phyloP scores from a whole-genome alignment of 2,329 filamentous ascomycete genomes.

The Diaporthe australafricana region DNA sequence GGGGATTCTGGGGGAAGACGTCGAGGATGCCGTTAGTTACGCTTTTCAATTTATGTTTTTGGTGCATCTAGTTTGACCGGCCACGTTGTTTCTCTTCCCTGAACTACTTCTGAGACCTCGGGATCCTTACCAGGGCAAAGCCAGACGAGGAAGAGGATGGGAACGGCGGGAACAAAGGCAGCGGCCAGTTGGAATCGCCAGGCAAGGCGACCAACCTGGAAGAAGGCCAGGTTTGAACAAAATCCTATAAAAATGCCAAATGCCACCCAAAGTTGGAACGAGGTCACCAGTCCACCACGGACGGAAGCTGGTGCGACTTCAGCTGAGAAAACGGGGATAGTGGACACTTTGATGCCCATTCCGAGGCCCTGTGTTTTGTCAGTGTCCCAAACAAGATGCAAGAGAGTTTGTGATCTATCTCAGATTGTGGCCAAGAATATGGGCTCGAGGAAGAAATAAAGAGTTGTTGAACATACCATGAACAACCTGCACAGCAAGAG shows the following conservation, averaged over 20 bases:
- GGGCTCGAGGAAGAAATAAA: slow-evolving; percentile 59
- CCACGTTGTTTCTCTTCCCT: no score
- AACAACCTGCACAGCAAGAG: slow-evolving; percentile 60
- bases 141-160: slow-evolving; percentile 59
- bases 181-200: slow-evolving; percentile 75
- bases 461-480: slow-evolving; percentile 7
- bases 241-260: slow-evolving; percentile 50
- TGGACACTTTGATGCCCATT: slow-evolving; percentile 25
- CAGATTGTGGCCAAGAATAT: slow-evolving; percentile 60
- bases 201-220: slow-evolving; percentile 61
- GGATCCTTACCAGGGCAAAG: slow-evolving; percentile 49
- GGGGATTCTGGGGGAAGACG: slow-evolving; percentile 66
- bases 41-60: background rate
- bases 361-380: slow-evolving; percentile 19
- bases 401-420: slow-evolving; percentile 68
- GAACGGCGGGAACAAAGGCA: slow-evolving; percentile 70
- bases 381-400: background rate
- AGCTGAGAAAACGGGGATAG: slow-evolving; percentile 26
- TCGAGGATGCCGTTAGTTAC: background rate
- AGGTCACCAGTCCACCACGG: slow-evolving; percentile 29
- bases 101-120: background rate
- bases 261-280: slow-evolving; percentile 49
- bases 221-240: slow-evolving; percentile 68
- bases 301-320: slow-evolving; percentile 22
- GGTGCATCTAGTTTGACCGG: no score